Evolutionary conservation across 768 basidiomycete genomes (phyloP), one percentile per base, ranked within the genome.

Genomic region (Boletus speciosus): DNA sequence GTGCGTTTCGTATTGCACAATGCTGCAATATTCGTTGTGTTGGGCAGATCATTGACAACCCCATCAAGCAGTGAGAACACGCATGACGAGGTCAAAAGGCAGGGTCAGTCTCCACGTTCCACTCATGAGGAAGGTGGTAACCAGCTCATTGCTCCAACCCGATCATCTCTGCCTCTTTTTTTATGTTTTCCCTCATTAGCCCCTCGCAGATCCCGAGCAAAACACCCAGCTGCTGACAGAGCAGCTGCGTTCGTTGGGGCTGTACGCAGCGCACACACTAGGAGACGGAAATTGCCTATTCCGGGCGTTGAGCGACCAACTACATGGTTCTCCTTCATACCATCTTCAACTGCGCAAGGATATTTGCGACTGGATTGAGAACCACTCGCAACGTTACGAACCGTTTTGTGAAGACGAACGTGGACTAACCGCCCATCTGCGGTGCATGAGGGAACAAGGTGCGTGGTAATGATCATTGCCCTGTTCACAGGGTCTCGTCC

Each of bases 251-350:
- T 77, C 83, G 6, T 74, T 93, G 49, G 91, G 92, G 3, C 77
- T 95, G 9, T 95, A 95, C 68, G 87, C 93, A n/a, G 89, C 90
- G 4, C 78, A 83, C 59, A 95, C 90, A 16, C 71, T 91, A 40
- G 93, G 91, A 47, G 90, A 96, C 70, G 93, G 94, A 44, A 96
- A 95, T 73, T 97, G 93, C 71, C 82, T 97, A 58, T 97, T 95
- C 72, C 86, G 93, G 43, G 91, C 93, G 0, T 78, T 95, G 51
- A 85, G 87, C 43, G 93, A 96, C 72, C 93, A 96, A 69, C 76
- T 93, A 16, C 83, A 86, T 60, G 93, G 93, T 55, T 78, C 86
- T 3, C 83, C 85, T 12, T 78, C 82, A 12, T 75, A 78, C 49
- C 93, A 96, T 60, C 70, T 77, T 36, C 78, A 81, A 53, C 77